Evolutionary conservation across 139 green algal species (phyloP), one percentile per base, ranked within the genome.

Genomic region (Asterochloris sp.): DNA sequence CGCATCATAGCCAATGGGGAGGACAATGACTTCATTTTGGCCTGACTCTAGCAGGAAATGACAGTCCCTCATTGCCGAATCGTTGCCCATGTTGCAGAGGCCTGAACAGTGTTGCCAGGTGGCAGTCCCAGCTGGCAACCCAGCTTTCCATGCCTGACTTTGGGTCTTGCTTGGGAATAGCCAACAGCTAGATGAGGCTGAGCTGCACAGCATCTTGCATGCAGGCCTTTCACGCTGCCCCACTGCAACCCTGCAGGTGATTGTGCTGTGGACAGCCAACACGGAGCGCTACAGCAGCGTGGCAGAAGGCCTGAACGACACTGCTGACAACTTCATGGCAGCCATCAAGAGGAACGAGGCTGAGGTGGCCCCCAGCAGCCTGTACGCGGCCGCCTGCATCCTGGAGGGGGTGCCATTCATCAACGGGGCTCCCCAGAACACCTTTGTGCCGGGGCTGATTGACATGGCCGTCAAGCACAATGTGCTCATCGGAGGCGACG

Each of bases 221-320:
- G 38, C 38, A 54, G 38, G 69, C 69, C 16, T 26, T 47, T n/a
- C 21, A 76, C 69, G 29, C 12, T 38, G 69, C 69, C 73, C 10
- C 26, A 62, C 13, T 62, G 0, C 26, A 23, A 19, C 24, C 73
- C 26, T 80, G 76, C 76, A 86, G 62, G 83, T 98, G 23, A 90
- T 99, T 0, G 91, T 99, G n/a, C 91, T 99, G 78, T 99, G 97
- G 97, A 99, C 97, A 12, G 97, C 97, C 78, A 99, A 99, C 93
- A 99, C 97, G 0, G 97, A 99, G 91, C 91, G 97, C n/a, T 99
- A 97, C 81, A 90, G 91, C 62, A 88, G 96, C 77, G 85, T 98
- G 2, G 84, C 91, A 16, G 90, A 95, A 80, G 97, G 96, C 69
- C 75, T 99, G 61, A 98, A 99, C 84, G 97, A 99, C 91, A 99